A percentile compares a stretch with the other conserved stretches of the same genome.
Evolutionary conservation across 2,329 filamentous ascomycete genomes (phyloP).

Genomic region (Fusarium circinatum): DNA sequence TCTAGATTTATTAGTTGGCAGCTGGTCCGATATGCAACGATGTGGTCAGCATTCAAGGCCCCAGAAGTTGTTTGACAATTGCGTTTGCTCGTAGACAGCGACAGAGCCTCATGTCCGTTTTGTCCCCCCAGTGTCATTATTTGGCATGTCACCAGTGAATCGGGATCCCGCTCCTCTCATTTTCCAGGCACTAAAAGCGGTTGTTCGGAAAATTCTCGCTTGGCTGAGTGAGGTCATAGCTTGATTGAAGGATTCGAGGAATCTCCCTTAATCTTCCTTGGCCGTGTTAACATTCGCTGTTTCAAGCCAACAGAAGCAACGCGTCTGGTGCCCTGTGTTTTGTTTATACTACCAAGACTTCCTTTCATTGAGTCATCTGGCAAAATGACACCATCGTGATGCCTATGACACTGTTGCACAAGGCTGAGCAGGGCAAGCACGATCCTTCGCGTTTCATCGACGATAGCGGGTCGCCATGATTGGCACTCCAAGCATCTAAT

Average conservation of each 20-base stretch:
- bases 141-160: background rate
- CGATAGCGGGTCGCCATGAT: background rate
- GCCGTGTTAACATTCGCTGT: background rate
- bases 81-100: background rate
- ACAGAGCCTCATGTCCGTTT: background rate
- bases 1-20: background rate
- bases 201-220: background rate
- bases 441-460: slow-evolving; percentile 15
- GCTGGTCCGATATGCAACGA: background rate
- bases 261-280: background rate
- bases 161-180: no score
- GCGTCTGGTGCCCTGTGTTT: background rate
- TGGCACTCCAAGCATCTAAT: background rate
- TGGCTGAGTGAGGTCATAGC: background rate
- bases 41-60: background rate
- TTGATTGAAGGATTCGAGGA: background rate
- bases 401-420: background rate
- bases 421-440: background rate
- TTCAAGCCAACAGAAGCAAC: background rate
- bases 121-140: accelerated
- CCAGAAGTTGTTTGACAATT: background rate
- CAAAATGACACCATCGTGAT: background rate
- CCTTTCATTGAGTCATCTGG: background rate
- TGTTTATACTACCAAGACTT: background rate
- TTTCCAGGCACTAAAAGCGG: background rate